phyloP scores from a whole-genome alignment of 2,329 filamentous ascomycete genomes.

The Pseudogymnoascus sp. region DNA sequence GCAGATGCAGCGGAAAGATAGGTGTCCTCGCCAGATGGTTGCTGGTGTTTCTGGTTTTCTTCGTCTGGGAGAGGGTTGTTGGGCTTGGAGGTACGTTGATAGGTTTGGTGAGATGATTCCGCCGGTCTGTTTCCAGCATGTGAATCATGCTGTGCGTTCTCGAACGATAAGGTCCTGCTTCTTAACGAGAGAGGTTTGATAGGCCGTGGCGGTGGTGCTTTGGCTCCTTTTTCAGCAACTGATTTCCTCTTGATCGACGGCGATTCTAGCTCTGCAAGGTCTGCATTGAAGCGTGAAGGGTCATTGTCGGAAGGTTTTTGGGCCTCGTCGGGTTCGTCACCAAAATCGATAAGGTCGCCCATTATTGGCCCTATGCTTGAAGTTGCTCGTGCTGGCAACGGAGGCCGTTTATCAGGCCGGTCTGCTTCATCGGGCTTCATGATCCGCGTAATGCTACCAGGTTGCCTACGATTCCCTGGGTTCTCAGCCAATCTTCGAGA shows the following conservation, averaged over 20 bases:
- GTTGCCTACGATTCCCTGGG: slow-evolving; percentile 14
- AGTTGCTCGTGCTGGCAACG: slow-evolving; percentile 20
- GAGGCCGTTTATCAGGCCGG: slow-evolving; percentile 19
- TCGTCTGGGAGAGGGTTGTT: slow-evolving; percentile 9
- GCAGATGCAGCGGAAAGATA: slow-evolving; percentile 24
- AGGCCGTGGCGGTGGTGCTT: slow-evolving; percentile 46
- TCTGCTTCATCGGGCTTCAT: not conserved
- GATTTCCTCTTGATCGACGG: slow-evolving; percentile 26
- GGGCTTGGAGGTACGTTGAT: slow-evolving; percentile 15
- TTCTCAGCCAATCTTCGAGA: slow-evolving; percentile 16
- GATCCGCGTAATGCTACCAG: slow-evolving; percentile 9
- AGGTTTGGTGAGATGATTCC: slow-evolving; percentile 27
- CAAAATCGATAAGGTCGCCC: slow-evolving; percentile 55
- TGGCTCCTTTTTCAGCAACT: slow-evolving; percentile 15
- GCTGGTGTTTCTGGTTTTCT: slow-evolving; percentile 17
- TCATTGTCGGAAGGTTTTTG: slow-evolving; percentile 28
- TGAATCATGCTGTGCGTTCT: slow-evolving; percentile 29
- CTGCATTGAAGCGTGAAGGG: slow-evolving; percentile 23
- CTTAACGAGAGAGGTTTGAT: slow-evolving; percentile 50
- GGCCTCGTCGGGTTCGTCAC: slow-evolving; percentile 41
- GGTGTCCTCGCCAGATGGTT: slow-evolving; percentile 18
- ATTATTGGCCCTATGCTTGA: slow-evolving; percentile 34
- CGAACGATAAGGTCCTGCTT: slow-evolving; percentile 27
- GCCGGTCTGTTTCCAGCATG: slow-evolving; percentile 34
- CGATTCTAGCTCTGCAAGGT: slow-evolving; percentile 22